Evolutionary conservation across 139 green algal genomes (phyloP), one percentile per base, ranked within the genome.

Genomic region (Raphidocelis subcapitata): DNA sequence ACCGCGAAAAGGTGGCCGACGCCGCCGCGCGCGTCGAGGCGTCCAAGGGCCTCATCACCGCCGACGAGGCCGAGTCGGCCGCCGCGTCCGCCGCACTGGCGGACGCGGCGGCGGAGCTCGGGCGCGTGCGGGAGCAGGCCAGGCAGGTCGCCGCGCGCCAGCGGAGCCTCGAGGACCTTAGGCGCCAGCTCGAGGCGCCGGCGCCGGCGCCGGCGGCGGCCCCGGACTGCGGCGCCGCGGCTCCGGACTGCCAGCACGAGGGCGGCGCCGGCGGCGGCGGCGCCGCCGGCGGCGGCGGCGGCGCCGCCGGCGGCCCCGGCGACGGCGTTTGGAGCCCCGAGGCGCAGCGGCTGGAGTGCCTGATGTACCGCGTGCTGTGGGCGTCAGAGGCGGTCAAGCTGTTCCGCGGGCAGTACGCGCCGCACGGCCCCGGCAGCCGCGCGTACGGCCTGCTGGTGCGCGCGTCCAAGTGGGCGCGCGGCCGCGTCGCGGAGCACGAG

Each of bases 1-100:
- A 95, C 81, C 72, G 89, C 2, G 87, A 95, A 77, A 68, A 80
- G 68, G 71, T 94, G 46, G 74, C 75, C 3, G 85, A 91, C 47
- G 72, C 90, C n/a, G 70, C 65, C 26, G 79, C 69, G 24, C 68
- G 69, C 14, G 60, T 75, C 18, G 64, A 73, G 12, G 73, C 73
- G 16, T 64, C 73, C 2, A 61, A 62, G 31, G 73, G 35, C 29
- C 62, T 44, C 0, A 69, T 73, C 31, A 57, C 66, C 32, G 73
- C 70, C 33, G 59, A 62, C 46, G 44, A 66, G 31, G 62, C 70
- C 64, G 63, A 75, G 55, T 74, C 83, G 56, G 69, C 46, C 26
- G 56, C 74, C 10, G 74, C 65, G 26, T 68, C 65, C 29, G 29
- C 49, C 2, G 54, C 65, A 26, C 51, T 70, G 69, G 59, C 78